Base-by-base conservation (phyloP, 2,329 filamentous ascomycete genomes). In the Tothia fuscella region DNA sequence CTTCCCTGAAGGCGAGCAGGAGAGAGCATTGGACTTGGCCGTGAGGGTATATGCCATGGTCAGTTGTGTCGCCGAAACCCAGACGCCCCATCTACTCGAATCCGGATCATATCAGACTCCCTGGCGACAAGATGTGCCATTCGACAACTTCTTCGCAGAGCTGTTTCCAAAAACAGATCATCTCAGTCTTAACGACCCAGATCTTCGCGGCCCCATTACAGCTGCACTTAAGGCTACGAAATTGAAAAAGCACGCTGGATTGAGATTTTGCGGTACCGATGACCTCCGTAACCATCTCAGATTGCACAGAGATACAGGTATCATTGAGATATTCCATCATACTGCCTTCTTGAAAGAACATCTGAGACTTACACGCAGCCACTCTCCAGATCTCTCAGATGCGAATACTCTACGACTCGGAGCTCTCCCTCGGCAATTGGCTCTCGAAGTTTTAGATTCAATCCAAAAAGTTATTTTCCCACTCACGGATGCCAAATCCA, bases 391-490 rank as follows among this genome's bases (percentile, higher is more conserved):
- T 9, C 26, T 9, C n/a, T n/a, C 26, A 29, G n/a, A 9, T 29
- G 26, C 9, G 26, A n/a, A 29, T 9, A 9, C 26, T 9, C 26
- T 29, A n/a, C 26, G n/a, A n/a, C 26, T 9, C n/a, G 14, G 34
- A 10, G 16, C 20, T 7, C 17, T 50, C 14, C 45, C 47, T 13
- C 47, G 45, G 20, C 4, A 9, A 6, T 32, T 49, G 5, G 36
- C 39, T 1, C n/a, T 50, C 2, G 47, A 50, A 16, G 25, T 42
- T 1, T 28, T 49, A 13, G 41, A 49, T 19, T 47, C 47, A 1
- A 44, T 50, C 5, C 37, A 50, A 14, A 25, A 34, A 6, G 30
- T 49, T 3, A 13, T 48, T 3, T 50, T 49, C 13, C 46, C 49
- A 4, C 14, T 34, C 17, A 34, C 30, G 9, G 41, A 49, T 25